Conservation (phyloP, 1,284 basidiomycete genomes). For the Puccinia coronata region DNA sequence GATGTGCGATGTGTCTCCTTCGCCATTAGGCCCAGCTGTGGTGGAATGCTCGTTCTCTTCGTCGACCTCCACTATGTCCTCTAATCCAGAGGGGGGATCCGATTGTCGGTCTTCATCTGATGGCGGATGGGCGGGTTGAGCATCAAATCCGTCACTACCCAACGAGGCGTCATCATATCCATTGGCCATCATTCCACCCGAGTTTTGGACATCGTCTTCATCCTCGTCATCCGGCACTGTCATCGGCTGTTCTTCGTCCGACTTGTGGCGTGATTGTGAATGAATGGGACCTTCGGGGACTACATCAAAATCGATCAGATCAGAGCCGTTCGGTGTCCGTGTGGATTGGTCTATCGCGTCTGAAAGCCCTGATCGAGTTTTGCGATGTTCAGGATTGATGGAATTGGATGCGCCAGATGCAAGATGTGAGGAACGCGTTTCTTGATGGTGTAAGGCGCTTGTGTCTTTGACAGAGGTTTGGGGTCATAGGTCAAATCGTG, state of each 20-base stretch:
- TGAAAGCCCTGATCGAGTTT: conserved; percentile 8
- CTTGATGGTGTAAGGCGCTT: background rate
- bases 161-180: conserved; percentile 17
- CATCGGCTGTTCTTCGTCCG: conserved; percentile 24
- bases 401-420: conserved; percentile 1
- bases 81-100: conserved; percentile 15
- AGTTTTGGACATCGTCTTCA: conserved; percentile 20
- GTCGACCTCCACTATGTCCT: conserved; percentile 33
- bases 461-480: background rate
- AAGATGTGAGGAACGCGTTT: background rate
- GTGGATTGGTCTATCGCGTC: conserved; percentile 36
- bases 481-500: background rate
- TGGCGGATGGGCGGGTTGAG: background rate
- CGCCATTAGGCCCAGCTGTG: background rate
- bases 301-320: conserved; percentile 34
- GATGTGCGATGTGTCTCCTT: background rate
- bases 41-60: conserved; percentile 14
- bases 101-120: background rate
- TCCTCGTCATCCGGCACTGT: conserved; percentile 29
- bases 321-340: conserved; percentile 28
- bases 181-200: conserved; percentile 9
- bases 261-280: background rate
- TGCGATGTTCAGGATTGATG: background rate
- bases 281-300: conserved; percentile 23
- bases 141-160: conserved; percentile 24